These are phyloP conservation scores for Ceratonia siliqua DNA, from an alignment of 306 rosid species.

Conservation along the genomic window DNA sequence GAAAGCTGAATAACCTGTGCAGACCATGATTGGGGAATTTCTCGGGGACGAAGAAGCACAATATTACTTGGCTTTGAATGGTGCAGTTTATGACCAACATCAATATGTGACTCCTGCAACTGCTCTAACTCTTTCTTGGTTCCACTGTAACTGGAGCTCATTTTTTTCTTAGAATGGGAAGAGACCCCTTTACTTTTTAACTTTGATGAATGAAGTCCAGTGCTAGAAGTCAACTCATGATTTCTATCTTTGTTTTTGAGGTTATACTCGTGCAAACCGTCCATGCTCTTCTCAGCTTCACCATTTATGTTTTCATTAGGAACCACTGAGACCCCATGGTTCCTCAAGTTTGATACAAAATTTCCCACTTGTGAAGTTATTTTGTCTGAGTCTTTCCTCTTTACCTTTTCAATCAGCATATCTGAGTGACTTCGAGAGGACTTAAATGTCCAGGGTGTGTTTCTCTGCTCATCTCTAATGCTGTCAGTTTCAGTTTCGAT, in stretches of 20 bases:
- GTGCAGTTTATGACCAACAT: constrained; percentile 27
- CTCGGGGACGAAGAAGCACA: constrained; percentile 51
- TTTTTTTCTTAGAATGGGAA: constrained; percentile 37
- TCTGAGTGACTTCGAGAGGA: constrained; percentile 49
- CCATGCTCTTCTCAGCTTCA: constrained; percentile 39
- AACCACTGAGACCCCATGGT: constrained; percentile 34
- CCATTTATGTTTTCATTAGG: constrained; percentile 39
- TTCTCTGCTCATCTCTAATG: constrained; percentile 43
- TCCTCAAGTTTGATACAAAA: constrained; percentile 37
- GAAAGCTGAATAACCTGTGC: constrained; percentile 43
- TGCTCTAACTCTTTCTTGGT: constrained; percentile 40
- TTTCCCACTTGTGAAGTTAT: constrained; percentile 38
- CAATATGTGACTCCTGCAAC: constrained; percentile 38
- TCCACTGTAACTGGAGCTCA: constrained; percentile 32
- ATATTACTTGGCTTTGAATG: constrained; percentile 35
- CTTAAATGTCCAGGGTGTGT: constrained; percentile 28
- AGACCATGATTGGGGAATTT: constrained; percentile 44
- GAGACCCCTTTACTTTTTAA: constrained; percentile 40
- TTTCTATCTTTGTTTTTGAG: constrained; percentile 47
- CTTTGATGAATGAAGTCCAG: constrained; percentile 39
- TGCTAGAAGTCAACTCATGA: constrained; percentile 34
- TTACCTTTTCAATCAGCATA: constrained; percentile 42
- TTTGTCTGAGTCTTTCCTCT: constrained; percentile 37
- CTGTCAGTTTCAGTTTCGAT: constrained; percentile 42
- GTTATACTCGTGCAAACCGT: constrained; percentile 35